These are phyloP conservation scores for Funneliformis caledonium DNA, from an alignment of 371 early-diverging fungal species.

Conservation along the genomic window DNA sequence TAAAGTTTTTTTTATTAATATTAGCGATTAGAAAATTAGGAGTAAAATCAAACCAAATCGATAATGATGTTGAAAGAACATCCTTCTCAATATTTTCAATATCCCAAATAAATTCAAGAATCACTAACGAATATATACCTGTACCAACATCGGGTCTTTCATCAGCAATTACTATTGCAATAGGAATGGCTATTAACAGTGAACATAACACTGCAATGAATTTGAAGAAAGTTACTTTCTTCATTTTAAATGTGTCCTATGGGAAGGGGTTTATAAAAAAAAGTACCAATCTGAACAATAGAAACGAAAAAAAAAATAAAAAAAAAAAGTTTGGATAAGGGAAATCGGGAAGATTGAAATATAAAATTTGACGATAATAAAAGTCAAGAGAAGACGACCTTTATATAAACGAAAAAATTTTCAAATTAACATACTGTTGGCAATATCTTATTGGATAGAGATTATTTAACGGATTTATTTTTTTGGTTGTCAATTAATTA, in stretches of 20 bases:
- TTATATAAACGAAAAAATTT: background rate
- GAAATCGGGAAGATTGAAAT: background rate
- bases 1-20: background rate
- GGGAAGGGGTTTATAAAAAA: background rate
- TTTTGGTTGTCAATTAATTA: background rate
- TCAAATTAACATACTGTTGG: background rate
- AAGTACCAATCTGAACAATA: background rate
- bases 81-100: background rate
- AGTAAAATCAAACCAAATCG: too few relatives aligned
- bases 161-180: slow-evolving; percentile 1
- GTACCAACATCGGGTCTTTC: slow-evolving; percentile 36
- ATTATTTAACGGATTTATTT: background rate
- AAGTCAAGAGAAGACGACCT: background rate
- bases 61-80: background rate
- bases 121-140: slow-evolving; percentile 4
- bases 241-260: slow-evolving; percentile 8
- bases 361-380: background rate
- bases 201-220: background rate
- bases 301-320: background rate
- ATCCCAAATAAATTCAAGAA: background rate
- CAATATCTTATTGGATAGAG: background rate
- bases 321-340: background rate
- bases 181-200: slow-evolving; percentile 18
- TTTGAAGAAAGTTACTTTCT: slow-evolving; percentile 29
- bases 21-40: too few relatives aligned